Percentiles rank a stretch among this genome's conserved stretches.
phyloP scores from a whole-genome alignment of 225 moss, liverwort and hornwort species.

The Ulota crispa region DNA sequence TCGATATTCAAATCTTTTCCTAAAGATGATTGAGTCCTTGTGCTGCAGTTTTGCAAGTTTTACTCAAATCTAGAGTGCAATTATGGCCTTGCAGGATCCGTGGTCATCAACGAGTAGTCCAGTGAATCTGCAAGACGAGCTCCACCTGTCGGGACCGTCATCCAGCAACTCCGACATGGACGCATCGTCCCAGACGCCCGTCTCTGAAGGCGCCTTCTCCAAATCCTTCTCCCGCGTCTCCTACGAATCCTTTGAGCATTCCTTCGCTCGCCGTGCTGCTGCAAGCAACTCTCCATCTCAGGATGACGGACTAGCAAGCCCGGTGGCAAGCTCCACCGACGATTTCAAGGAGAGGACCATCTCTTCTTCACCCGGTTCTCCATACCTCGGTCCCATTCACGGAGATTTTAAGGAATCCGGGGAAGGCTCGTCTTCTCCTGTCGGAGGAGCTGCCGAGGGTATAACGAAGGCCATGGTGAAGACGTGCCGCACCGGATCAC shows the following conservation, averaged over 20 bases:
- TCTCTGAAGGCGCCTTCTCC: slow-evolving; percentile 19
- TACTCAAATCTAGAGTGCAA: background rate
- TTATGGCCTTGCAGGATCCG: slow-evolving; percentile 12
- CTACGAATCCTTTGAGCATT: slow-evolving; percentile 27
- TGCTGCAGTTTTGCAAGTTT: background rate
- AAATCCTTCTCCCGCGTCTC: slow-evolving; percentile 24
- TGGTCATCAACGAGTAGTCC: slow-evolving; percentile 11
- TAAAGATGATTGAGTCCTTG: no score
- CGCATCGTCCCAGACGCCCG: slow-evolving; percentile 20
- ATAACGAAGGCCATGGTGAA: slow-evolving; percentile 20
- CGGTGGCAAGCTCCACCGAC: background rate
- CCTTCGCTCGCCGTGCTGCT: slow-evolving; percentile 14
- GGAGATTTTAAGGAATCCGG: background rate
- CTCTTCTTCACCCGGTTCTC: slow-evolving; percentile 11
- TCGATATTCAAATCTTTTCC: background rate
- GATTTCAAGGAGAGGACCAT: background rate
- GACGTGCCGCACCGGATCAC: background rate
- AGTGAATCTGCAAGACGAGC: slow-evolving; percentile 19
- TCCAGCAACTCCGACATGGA: slow-evolving; percentile 36
- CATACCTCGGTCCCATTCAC: background rate
- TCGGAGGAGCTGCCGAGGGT: slow-evolving; percentile 14
- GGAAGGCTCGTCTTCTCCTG: background rate
- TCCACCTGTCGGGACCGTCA: slow-evolving; percentile 21
- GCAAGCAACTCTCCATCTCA: background rate
- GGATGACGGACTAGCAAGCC: slow-evolving; percentile 8